Conservation (phyloP, 2,329 filamentous ascomycete genomes). For the Fusarium caatingaense region DNA sequence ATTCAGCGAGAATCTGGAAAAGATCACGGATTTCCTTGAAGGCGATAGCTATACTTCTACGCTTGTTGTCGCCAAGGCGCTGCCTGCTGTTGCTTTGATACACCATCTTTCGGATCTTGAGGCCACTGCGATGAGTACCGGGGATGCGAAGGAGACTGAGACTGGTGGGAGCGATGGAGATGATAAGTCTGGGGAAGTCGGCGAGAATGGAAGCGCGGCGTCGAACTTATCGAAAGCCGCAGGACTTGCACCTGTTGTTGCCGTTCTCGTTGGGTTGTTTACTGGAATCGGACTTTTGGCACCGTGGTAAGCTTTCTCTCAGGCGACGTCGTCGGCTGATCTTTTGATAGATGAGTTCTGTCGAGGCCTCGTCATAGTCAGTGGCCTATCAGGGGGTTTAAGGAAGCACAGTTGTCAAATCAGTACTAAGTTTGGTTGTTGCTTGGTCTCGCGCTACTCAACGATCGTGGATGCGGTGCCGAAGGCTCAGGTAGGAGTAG, state of each 20-base stretch:
- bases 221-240: not conserved
- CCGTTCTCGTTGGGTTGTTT: constrained; percentile 13
- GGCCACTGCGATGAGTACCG: not conserved
- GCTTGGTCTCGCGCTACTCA: not conserved
- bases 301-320: constrained; percentile 20
- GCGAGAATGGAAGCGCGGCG: not conserved
- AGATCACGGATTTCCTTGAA: not conserved
- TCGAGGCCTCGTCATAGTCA: not conserved
- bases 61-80: not conserved
- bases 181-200: too few relatives aligned
- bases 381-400: not conserved
- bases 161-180: not conserved
- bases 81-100: constrained; percentile 33
- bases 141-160: not conserved
- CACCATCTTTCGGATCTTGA: constrained; percentile 28
- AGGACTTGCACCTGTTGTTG: not conserved
- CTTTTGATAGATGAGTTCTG: not conserved
- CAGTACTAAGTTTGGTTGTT: too few relatives aligned
- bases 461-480: not conserved
- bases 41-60: not conserved
- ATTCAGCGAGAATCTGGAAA: not conserved
- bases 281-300: constrained; percentile 28
- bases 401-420: not conserved
- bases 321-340: accelerated
- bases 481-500: not conserved